A percentile compares a stretch with the other conserved stretches of the same genome.
These are phyloP conservation scores for Aphanomyces astaci DNA, from an alignment of 352 stramenopile genomes.

Conservation along the genomic window DNA sequence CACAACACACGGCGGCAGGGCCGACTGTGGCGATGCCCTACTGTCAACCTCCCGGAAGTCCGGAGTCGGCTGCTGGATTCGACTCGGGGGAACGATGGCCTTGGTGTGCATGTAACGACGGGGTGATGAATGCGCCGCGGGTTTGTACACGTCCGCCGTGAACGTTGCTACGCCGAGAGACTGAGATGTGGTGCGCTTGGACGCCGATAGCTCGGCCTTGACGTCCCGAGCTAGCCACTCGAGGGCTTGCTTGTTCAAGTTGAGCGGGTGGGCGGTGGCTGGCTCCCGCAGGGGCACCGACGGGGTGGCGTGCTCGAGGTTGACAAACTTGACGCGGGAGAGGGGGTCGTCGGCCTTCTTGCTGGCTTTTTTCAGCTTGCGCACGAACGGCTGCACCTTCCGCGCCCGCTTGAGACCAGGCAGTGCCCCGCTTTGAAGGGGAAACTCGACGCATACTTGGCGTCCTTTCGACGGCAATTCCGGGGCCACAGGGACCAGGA, in stretches of 20 bases:
- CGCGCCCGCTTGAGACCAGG: background rate
- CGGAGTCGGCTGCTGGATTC: background rate
- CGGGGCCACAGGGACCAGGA: background rate
- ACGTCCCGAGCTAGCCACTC: background rate
- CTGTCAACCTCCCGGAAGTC: background rate
- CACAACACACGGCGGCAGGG: background rate
- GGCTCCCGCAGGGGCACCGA: background rate
- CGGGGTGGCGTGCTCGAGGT: background rate
- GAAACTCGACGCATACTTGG: slow-evolving; percentile 6
- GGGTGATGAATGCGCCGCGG: no score
- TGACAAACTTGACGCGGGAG: background rate
- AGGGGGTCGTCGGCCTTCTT: background rate
- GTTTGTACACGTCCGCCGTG: background rate
- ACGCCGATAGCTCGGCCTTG: background rate
- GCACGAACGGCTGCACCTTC: background rate
- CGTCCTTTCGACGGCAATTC: background rate
- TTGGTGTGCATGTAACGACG: background rate
- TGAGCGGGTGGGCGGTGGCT: background rate
- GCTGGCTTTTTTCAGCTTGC: background rate
- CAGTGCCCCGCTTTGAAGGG: background rate
- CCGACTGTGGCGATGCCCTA: background rate
- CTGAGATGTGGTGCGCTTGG: background rate
- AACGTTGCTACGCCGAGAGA: background rate
- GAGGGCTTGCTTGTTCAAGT: background rate
- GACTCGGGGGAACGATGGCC: background rate